Evolutionary conservation across 495 filamentous ascomycete genomes (phyloP), one percentile per base, ranked within the genome.

Genomic region (Ascobolus immersus): DNA sequence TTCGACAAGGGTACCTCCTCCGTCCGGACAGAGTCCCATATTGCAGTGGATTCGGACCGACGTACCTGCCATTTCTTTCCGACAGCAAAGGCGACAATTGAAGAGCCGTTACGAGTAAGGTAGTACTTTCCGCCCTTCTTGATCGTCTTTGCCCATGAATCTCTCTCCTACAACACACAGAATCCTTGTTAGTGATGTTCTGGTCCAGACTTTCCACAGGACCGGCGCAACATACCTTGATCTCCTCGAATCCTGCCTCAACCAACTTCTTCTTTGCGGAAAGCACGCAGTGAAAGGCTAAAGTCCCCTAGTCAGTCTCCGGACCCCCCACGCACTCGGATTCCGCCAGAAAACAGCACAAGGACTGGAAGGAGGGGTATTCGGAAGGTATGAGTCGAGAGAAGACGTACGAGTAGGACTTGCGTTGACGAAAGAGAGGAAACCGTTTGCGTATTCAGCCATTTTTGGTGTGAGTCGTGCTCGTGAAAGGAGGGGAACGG

Each of bases 211-310:
- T 9, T 17, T 20, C 9, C 14, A 18, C 21, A 28, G 15, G 21
- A 24, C 23, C 24, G 25, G 34, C n/a, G n/a, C n/a, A 8, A 45
- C 47, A 14, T 54, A 73, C 73, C 56, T 67, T 74, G 55, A 96
- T 77, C 44, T 72, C 66, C 44, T 63, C 58, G 60, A 94, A 96
- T 25, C 81, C 81, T 35, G 79, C 84, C 32, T 69, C 65, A 28
- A 66, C 61, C 9, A 94, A 64, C 30, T 72, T 69, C 37, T 67
- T 52, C 43, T 77, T 76, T 37, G 76, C 64, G 9, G 69, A 77
- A 38, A 69, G 64, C 34, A 94, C 81, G 27, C 82, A 89, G 58
- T 94, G 86, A 58, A 90, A 94, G 35, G 86, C 86, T 96, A 35
- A 17, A 33, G 12, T n/a, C 12, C 23, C 11, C 42, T 11, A 44